Evolutionary conservation across 192 early-diverging fungal species (phyloP), one percentile per base, ranked within the genome.

Genomic region (Umbelopsis sp.): DNA sequence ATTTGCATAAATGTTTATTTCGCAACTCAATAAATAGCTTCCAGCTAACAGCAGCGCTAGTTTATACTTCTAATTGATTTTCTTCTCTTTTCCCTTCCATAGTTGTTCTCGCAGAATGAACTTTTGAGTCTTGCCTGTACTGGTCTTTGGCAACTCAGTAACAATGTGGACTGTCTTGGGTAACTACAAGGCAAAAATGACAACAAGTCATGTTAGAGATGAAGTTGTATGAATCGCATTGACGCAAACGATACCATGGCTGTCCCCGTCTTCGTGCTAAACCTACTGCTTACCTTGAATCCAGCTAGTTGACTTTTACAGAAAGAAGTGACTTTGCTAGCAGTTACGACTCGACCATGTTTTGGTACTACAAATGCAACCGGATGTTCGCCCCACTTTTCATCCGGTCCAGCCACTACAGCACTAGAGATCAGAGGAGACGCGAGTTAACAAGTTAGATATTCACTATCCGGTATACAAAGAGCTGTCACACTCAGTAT

Each of bases 371-470:
- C 77, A 80, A 82, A 89, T 3, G 79, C 88, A 43, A 80, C 76
- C 1, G 89, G 89, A 9, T 81, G 77, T 68, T 90, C 89, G 20
- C 89, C 88, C 88, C 89, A 90, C 31, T 79, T 74, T 2, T 79
- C 75, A 45, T 87, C 82, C 2, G 89, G 88, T 3, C 76, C 59
- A 9, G 80, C 84, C 10, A 91, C 86, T 3, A 91, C 85, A 2
- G 83, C 87, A 62, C 76, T 78, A 66, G 51, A 25, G 20, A 41
- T 0, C 11, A 26, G 1, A 16, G 29, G 25, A 47, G n/a, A 25
- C 1, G 20, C 3, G 34, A 22, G 12, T 59, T 2, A 56, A 36
- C 25, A 21, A 50, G 44, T 24, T 49, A 21, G 25, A 21, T 10
- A 44, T 26, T 26, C 16, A 26, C n/a, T n/a, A n/a, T n/a, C n/a